Evolutionary conservation across 331 rosid genomes (phyloP).

Genomic region (Acacia pycnantha): DNA sequence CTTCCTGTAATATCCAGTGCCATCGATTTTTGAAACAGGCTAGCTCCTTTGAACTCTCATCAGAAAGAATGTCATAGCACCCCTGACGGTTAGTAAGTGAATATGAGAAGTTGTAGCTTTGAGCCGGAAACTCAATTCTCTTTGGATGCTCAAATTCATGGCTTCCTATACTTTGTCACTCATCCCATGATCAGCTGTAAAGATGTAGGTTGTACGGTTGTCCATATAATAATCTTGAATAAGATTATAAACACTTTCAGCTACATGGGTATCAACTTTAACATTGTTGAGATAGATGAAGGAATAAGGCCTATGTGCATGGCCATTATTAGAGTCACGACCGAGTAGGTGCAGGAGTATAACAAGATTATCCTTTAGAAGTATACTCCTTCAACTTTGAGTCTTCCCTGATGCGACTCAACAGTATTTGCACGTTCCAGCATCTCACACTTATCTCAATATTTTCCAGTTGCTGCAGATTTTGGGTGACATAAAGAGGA

Average conservation of each 20-base stretch:
- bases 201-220: conserved; percentile 68
- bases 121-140: too few relatives aligned
- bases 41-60: too few relatives aligned
- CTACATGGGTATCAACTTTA: conserved; percentile 78
- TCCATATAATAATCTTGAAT: conserved; percentile 74
- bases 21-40: too few relatives aligned
- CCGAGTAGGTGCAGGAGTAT: conserved; percentile 84
- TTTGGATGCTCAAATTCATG: too few relatives aligned
- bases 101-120: too few relatives aligned
- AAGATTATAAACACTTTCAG: conserved; percentile 75
- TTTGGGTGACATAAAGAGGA: too few relatives aligned
- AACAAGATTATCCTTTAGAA: conserved; percentile 68
- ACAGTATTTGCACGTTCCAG: too few relatives aligned
- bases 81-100: too few relatives aligned
- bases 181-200: conserved; percentile 97
- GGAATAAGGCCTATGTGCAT: conserved; percentile 82
- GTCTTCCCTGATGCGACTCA: conserved; percentile 60
- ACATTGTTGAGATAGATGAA: conserved; percentile 87
- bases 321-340: conserved; percentile 93
- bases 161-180: conserved; percentile 90
- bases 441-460: too few relatives aligned
- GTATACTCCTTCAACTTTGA: conserved; percentile 60
- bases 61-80: too few relatives aligned
- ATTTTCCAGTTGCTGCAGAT: too few relatives aligned
- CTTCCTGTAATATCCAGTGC: too few relatives aligned